Evolutionary conservation across 140 eudicot species (phyloP).

Genomic region (Senecio squalidus): DNA sequence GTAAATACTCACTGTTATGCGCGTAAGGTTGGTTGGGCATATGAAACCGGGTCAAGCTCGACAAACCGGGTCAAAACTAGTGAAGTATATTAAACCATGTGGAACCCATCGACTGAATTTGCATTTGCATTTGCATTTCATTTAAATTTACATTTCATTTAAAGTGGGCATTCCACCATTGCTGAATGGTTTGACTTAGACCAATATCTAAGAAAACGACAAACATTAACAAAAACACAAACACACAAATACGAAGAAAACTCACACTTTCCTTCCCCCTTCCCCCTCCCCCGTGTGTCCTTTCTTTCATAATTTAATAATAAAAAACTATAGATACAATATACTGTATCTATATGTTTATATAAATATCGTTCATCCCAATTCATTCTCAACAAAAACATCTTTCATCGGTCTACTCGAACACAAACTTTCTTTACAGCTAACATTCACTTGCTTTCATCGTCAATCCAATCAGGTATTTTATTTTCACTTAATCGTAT

Average conservation of each 20-base stretch:
- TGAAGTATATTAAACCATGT: constrained; percentile 21
- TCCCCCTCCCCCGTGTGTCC: constrained; percentile 35
- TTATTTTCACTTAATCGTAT: neutral
- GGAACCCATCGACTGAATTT: constrained; percentile 10
- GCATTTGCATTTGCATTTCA: constrained; percentile 11
- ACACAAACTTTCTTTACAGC: constrained; percentile 15
- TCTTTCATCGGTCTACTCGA: constrained; percentile 12
- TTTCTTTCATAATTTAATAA: neutral
- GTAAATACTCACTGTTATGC: constrained; percentile 2
- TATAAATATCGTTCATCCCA: constrained; percentile 28
- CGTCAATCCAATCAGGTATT: constrained; percentile 22
- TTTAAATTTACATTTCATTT: constrained; percentile 23
- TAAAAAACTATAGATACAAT: neutral
- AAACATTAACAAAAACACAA: constrained; percentile 18
- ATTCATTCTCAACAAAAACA: constrained; percentile 27
- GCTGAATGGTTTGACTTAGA: constrained; percentile 39
- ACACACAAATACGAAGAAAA: constrained; percentile 35
- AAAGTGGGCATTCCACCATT: constrained; percentile 40
- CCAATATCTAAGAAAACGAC: constrained; percentile 27
- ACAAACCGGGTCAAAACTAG: constrained; percentile 17
- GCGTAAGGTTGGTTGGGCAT: constrained; percentile 11
- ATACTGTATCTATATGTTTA: constrained; percentile 22
- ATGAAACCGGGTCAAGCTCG: constrained; percentile 20
- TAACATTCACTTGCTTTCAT: constrained; percentile 20
- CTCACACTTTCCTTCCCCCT: constrained; percentile 64